phyloP scores from a whole-genome alignment of 257 asterid species.

The Catharanthus roseus region DNA sequence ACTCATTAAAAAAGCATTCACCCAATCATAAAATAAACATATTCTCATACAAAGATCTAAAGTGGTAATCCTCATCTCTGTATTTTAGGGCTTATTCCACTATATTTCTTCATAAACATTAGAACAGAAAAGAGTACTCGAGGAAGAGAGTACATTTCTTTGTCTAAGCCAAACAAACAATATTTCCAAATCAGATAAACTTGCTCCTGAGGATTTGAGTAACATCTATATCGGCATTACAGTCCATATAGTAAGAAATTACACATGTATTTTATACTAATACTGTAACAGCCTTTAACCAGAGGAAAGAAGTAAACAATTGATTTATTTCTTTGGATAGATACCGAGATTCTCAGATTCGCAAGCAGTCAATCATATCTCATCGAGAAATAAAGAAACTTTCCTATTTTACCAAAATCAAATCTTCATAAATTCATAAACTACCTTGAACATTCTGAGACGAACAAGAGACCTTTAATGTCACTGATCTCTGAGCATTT shows the following conservation, averaged over 20 bases:
- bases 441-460: conserved; percentile 62
- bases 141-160: neutral
- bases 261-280: neutral
- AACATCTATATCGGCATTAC: neutral
- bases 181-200: neutral
- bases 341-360: too few relatives aligned
- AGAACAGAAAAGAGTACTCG: neutral
- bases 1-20: too few relatives aligned
- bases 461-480: conserved; percentile 50
- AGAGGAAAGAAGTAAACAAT: neutral
- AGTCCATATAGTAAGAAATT: neutral
- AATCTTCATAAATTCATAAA: neutral
- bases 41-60: neutral
- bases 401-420: neutral
- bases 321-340: too few relatives aligned
- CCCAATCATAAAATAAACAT: neutral
- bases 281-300: neutral
- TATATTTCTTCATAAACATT: too few relatives aligned
- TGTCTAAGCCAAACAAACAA: neutral
- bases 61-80: too few relatives aligned
- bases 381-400: neutral
- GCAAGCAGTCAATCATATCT: neutral
- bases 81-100: too few relatives aligned
- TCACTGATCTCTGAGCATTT: conserved; percentile 18
- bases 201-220: neutral